Conservation (phyloP, 2,329 filamentous ascomycete species). For the Diaporthe ampelina region DNA sequence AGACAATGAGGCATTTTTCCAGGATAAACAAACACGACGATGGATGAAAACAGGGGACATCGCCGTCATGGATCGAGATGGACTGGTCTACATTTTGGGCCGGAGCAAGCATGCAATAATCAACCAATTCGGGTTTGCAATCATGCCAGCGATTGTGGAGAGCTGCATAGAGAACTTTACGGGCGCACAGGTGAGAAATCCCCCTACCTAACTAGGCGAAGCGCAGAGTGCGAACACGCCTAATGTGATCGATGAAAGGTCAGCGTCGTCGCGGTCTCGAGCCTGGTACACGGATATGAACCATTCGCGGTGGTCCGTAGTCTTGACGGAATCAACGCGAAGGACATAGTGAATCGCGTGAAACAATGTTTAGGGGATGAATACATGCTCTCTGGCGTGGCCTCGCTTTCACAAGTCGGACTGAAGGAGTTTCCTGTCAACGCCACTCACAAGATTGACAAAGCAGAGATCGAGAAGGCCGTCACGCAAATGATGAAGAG, state of each 20-base stretch:
- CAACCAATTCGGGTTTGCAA: background rate
- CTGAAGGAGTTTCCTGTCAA: background rate
- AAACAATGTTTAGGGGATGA: background rate
- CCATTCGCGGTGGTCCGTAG: background rate
- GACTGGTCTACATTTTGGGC: background rate
- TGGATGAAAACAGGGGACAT: constrained; percentile 8
- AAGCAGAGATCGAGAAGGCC: background rate
- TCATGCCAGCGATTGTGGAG: background rate
- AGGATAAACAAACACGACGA: background rate
- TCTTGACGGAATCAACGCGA: background rate
- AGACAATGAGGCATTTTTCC: background rate
- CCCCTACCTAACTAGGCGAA: no score
- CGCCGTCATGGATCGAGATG: background rate
- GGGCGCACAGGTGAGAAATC: background rate
- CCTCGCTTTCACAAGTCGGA: constrained; percentile 1
- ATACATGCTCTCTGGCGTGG: background rate
- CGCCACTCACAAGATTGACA: background rate
- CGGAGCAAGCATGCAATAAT: background rate
- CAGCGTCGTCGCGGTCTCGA: background rate
- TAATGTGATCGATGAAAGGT: background rate
- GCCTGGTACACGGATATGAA: background rate
- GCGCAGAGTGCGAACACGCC: background rate
- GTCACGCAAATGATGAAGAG: background rate
- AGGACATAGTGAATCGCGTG: background rate
- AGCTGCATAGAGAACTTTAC: constrained; percentile 4